phyloP scores from a whole-genome alignment of 352 stramenopile species.

The Phytophthora vignae region DNA sequence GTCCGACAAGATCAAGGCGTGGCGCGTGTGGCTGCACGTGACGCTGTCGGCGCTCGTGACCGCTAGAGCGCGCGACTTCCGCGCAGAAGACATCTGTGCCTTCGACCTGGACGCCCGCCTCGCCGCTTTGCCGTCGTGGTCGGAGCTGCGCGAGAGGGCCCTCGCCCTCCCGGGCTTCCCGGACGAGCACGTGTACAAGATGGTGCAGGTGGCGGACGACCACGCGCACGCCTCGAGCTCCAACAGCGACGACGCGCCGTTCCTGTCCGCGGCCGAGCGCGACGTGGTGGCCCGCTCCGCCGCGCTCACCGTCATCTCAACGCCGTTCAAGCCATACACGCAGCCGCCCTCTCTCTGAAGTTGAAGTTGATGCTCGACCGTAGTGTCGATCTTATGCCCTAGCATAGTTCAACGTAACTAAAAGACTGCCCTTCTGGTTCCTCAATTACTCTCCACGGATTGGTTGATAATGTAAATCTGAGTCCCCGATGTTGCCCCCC shows the following conservation, averaged over 20 bases:
- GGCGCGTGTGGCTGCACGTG: slow-evolving; percentile 49
- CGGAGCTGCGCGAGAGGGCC: slow-evolving; percentile 40
- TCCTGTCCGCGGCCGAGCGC: slow-evolving; percentile 46
- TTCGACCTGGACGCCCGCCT: slow-evolving; percentile 20
- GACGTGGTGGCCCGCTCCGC: slow-evolving; percentile 51
- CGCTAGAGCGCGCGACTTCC: slow-evolving; percentile 37
- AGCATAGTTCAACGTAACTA: no score
- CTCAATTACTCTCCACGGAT: no score
- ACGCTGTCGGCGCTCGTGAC: slow-evolving; percentile 39
- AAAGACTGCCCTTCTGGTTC: no score
- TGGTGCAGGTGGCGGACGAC: slow-evolving; percentile 61
- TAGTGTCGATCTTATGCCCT: neutral
- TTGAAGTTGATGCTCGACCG: slow-evolving; percentile 22
- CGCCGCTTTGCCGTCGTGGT: slow-evolving; percentile 44
- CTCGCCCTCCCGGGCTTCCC: slow-evolving; percentile 46
- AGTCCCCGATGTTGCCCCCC: neutral
- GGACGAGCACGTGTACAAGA: slow-evolving; percentile 74
- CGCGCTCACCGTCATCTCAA: slow-evolving; percentile 46
- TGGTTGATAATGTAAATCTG: no score
- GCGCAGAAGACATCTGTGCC: slow-evolving; percentile 36
- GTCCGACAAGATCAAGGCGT: slow-evolving; percentile 33
- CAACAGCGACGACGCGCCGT: slow-evolving; percentile 1
- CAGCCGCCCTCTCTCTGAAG: slow-evolving; percentile 15
- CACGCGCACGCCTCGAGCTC: slow-evolving; percentile 26
- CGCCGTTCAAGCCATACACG: slow-evolving; percentile 26